phyloP scores from a whole-genome alignment of 2,329 filamentous ascomycete genomes.

The Coniochaeta sp. region DNA sequence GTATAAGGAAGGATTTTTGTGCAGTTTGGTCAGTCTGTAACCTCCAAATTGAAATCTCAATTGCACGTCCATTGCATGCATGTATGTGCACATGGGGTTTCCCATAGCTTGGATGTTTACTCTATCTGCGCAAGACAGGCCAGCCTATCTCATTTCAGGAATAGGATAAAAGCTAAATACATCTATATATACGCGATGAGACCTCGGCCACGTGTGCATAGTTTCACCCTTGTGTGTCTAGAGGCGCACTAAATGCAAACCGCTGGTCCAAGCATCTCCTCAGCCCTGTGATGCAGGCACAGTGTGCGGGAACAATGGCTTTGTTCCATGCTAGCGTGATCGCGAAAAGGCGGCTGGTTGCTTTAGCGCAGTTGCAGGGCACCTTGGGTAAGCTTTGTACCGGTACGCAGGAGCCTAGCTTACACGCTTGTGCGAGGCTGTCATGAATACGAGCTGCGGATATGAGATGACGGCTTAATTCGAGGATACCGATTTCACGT shows the following conservation, averaged over 20 bases:
- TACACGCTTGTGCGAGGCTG: not conserved
- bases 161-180: not conserved
- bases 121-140: too few relatives aligned
- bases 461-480: not conserved
- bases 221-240: not conserved
- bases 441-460: not conserved
- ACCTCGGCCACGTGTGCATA: not conserved
- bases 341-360: not conserved
- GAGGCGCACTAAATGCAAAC: not conserved
- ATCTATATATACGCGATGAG: not conserved
- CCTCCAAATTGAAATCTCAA: too few relatives aligned
- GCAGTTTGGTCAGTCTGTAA: not conserved
- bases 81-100: too few relatives aligned
- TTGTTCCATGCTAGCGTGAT: not conserved
- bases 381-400: not conserved
- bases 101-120: too few relatives aligned
- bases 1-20: not conserved
- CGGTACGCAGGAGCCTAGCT: not conserved
- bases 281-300: not conserved
- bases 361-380: not conserved
- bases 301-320: not conserved
- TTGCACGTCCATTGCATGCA: too few relatives aligned
- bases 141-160: not conserved
- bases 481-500: not conserved
- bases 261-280: not conserved